Conservation (phyloP, 2,329 filamentous ascomycete species). For the Phaeomoniella chlamydospora region DNA sequence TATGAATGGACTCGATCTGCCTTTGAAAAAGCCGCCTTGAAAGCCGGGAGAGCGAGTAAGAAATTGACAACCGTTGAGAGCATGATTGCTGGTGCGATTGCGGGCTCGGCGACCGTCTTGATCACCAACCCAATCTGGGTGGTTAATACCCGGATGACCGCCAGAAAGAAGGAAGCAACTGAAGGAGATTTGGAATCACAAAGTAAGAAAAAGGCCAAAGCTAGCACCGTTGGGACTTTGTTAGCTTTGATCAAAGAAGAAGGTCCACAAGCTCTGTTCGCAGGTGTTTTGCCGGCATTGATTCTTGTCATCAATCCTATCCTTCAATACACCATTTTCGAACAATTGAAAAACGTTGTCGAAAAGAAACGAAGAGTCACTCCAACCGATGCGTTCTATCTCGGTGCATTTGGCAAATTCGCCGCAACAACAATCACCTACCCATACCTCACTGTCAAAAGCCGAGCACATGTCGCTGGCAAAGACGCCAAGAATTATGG, state of each 20-base stretch:
- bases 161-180: slow-evolving; percentile 49
- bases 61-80: slow-evolving; percentile 84
- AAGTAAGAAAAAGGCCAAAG: slow-evolving; percentile 35
- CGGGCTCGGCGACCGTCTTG: slow-evolving; percentile 84
- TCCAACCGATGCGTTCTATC: slow-evolving; percentile 73
- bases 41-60: slow-evolving; percentile 56
- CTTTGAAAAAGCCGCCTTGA: slow-evolving; percentile 62
- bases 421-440: slow-evolving; percentile 90
- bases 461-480: slow-evolving; percentile 83
- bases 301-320: slow-evolving; percentile 97
- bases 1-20: slow-evolving; percentile 91
- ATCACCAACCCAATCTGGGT: slow-evolving; percentile 99
- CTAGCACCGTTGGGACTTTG: slow-evolving; percentile 68
- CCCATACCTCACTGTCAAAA: slow-evolving; percentile 98
- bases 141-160: slow-evolving; percentile 95
- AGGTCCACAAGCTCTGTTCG: slow-evolving; percentile 71
- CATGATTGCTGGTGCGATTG: slow-evolving; percentile 89
- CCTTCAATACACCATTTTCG: slow-evolving; percentile 95
- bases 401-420: slow-evolving; percentile 87
- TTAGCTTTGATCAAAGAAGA: slow-evolving; percentile 69
- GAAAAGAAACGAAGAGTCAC: slow-evolving; percentile 68
- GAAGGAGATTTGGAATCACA: slow-evolving; percentile 19
- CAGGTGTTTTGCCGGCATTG: slow-evolving; percentile 82
- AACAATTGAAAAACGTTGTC: slow-evolving; percentile 86
- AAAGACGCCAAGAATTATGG: slow-evolving; percentile 64